Evolutionary conservation across 2,329 filamentous ascomycete species (phyloP).

Genomic region (Cytospora mali): DNA sequence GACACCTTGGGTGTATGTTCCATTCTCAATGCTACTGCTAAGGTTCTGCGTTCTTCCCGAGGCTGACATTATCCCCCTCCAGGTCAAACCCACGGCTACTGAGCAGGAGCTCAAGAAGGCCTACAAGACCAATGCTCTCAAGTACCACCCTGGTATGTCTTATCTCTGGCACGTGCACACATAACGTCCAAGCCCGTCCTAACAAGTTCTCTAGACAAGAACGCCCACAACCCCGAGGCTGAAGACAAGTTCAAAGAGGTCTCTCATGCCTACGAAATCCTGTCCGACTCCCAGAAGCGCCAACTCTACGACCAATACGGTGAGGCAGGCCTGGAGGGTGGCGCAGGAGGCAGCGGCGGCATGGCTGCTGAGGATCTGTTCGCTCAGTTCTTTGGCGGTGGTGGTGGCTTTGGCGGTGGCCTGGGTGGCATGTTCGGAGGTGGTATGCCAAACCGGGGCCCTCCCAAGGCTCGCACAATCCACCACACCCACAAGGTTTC

Average conservation of each 20-base stretch:
- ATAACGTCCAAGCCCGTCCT: slow-evolving; percentile 15
- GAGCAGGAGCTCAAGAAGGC: slow-evolving; percentile 90
- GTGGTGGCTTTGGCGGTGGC: slow-evolving; percentile 70
- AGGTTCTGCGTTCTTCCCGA: neutral
- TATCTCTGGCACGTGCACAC: neutral
- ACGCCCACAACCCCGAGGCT: slow-evolving; percentile 87
- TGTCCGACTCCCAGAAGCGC: slow-evolving; percentile 91
- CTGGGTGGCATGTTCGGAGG: slow-evolving; percentile 79
- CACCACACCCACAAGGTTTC: slow-evolving; percentile 98
- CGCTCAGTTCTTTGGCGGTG: slow-evolving; percentile 87
- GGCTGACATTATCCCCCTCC: slow-evolving; percentile 29
- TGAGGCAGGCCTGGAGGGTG: slow-evolving; percentile 92
- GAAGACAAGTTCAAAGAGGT: slow-evolving; percentile 99
- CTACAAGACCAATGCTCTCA: slow-evolving; percentile 81
- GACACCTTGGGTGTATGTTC: slow-evolving; percentile 73
- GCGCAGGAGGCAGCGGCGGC: slow-evolving; percentile 71
- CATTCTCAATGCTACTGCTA: neutral
- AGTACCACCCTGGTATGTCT: slow-evolving; percentile 79
- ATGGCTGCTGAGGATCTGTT: slow-evolving; percentile 98
- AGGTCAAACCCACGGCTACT: slow-evolving; percentile 78
- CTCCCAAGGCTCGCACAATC: slow-evolving; percentile 88
- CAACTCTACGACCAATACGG: slow-evolving; percentile 95
- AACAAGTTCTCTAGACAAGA: slow-evolving; percentile 72
- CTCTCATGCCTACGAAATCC: slow-evolving; percentile 91
- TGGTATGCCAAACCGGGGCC: slow-evolving; percentile 78